These are phyloP conservation scores for Candida ipomoeae DNA, from an alignment of 805 yeast species.

Conservation along the genomic window DNA sequence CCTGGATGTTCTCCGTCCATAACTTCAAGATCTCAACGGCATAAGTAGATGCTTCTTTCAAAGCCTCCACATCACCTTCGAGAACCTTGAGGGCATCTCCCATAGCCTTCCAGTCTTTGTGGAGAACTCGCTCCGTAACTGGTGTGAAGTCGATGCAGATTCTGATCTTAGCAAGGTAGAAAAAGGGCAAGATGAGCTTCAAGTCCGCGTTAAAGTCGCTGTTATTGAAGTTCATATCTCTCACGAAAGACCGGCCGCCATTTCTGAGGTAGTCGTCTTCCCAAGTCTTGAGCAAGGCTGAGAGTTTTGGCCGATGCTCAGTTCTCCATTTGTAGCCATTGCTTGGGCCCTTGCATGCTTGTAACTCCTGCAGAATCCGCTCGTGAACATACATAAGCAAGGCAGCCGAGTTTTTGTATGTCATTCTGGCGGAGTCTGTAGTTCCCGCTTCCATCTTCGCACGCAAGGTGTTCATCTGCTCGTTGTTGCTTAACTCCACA, in stretches of 20 bases:
- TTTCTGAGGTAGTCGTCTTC: conserved; percentile 57
- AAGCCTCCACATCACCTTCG: conserved; percentile 52
- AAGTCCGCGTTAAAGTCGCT: conserved; percentile 53
- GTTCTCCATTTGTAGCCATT: conserved; percentile 63
- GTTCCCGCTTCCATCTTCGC: conserved; percentile 43
- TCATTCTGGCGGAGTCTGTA: conserved; percentile 33
- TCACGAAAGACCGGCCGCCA: conserved; percentile 59
- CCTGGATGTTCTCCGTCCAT: conserved; percentile 71
- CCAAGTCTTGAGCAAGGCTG: conserved; percentile 60
- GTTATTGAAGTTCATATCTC: conserved; percentile 45
- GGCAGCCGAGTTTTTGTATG: conserved; percentile 49
- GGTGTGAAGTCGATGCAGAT: conserved; percentile 60
- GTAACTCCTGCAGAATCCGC: conserved; percentile 48
- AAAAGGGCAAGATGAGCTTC: conserved; percentile 62
- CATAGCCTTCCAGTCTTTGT: conserved; percentile 67
- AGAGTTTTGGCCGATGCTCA: conserved; percentile 55
- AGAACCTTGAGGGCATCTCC: conserved; percentile 46
- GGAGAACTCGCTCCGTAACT: conserved; percentile 55
- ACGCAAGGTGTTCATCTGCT: conserved; percentile 42
- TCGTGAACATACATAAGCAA: conserved; percentile 66
- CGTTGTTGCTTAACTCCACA: conserved; percentile 55
- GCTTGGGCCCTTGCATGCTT: conserved; percentile 26
- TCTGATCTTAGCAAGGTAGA: conserved; percentile 63
- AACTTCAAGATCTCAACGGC: conserved; percentile 57
- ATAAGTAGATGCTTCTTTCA: conserved; percentile 58